Evolutionary conservation across 352 stramenopile genomes (phyloP), one percentile per base, ranked within the genome.

Genomic region (Phytophthora sojae): DNA sequence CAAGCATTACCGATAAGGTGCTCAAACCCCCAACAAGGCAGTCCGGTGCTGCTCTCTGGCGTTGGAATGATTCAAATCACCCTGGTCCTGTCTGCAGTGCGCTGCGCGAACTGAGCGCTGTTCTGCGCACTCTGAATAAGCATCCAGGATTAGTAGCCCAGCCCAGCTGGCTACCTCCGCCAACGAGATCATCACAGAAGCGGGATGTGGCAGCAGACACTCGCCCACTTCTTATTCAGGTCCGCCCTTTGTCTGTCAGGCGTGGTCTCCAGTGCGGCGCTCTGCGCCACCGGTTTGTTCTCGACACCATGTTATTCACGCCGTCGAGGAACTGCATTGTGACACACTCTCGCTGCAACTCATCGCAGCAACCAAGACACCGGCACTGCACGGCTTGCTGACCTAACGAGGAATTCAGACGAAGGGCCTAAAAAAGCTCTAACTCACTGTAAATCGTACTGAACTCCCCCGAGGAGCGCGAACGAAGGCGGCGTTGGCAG

Each of bases 21-120:
- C 14, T n/a, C 11, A 23, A 44, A 9, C 54, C 19, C 19, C n/a
- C 32, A 19, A 14, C 35, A 14, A 42, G 29, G 50, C 39, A 69
- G 26, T 66, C 37, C 26, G 12, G 37, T 61, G 14, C 29, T 59
- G 53, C 35, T 70, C 45, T 57, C 44, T 57, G 45, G 32, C 12
- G 32, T 54, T 67, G 49, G 21, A 30, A 37, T 65, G 44, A 71
- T 60, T 63, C 63, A 75, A 75, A 75, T 71, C 61, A 66, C 50
- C 51, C 25, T 32, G 21, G 47, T 47, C 67, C 45, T 65, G 67
- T 70, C 55, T 70, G 54, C 44, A 67, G 23, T 39, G 15, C n/a
- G 19, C 47, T 14, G 17, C 21, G 47, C n/a, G 17, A 19, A 29
- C n/a, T 53, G 47, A 29, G 19, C 35, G 15, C 8, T 15, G 35